These are phyloP conservation scores for Hibiscus mutabilis DNA, from an alignment of 345 rosid genomes.

Conservation along the genomic window DNA sequence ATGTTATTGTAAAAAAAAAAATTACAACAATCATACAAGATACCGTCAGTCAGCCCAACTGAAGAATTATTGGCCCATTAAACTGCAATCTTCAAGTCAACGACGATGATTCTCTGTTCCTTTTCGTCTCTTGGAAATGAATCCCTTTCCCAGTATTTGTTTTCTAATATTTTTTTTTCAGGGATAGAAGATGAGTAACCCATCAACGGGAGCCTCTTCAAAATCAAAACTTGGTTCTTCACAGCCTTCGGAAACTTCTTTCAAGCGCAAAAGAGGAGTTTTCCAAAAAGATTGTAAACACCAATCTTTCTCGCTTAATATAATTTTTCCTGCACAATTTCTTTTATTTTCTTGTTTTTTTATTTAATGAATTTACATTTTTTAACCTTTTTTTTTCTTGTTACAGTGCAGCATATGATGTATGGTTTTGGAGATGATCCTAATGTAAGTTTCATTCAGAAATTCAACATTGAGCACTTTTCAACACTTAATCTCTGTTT, in stretches of 20 bases:
- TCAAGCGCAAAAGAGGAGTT: constrained; percentile 74
- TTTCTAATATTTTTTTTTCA: background rate
- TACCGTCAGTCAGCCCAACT: background rate
- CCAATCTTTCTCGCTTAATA: background rate
- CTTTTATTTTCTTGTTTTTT: background rate
- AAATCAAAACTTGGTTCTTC: constrained; percentile 66
- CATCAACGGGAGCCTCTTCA: constrained; percentile 38
- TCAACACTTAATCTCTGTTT: background rate
- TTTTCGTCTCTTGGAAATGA: background rate
- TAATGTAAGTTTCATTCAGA: constrained; percentile 42
- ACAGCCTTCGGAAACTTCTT: constrained; percentile 55
- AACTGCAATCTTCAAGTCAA: background rate
- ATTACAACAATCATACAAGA: too few relatives aligned
- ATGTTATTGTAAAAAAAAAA: too few relatives aligned
- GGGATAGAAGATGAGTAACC: constrained; percentile 27
- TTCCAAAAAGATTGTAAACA: constrained; percentile 81
- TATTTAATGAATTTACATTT: background rate
- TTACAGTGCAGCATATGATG: constrained; percentile 94
- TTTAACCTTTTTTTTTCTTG: background rate
- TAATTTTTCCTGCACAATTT: background rate
- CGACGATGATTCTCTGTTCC: background rate
- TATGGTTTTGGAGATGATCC: constrained; percentile 92
- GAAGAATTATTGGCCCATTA: background rate
- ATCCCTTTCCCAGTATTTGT: background rate
- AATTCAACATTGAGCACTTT: background rate